Evolutionary conservation across 257 asterid genomes (phyloP), one percentile per base, ranked within the genome.

Genomic region (Scutellaria minor): DNA sequence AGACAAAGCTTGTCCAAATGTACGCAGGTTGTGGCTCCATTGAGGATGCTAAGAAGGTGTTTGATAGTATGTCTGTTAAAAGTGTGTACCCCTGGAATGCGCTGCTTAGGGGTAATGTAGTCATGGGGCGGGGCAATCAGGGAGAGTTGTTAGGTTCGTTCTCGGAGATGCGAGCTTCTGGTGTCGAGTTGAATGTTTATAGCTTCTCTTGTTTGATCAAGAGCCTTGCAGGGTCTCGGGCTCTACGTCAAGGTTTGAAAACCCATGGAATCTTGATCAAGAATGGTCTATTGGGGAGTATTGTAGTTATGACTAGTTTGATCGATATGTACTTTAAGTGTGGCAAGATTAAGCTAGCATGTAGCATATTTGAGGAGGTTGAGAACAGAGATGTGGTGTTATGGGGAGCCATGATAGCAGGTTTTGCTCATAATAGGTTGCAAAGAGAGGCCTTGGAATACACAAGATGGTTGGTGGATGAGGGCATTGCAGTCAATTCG

Each of bases 71-170:
- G 93, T 67, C 55, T 31, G 88, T 75, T 1, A 81, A 67, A 46
- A 89, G 90, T 73, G 95, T 94, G 47, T 89, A 87, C 52, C 90
- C 97, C 9, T 94, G 99, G 98, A 94, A 94, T 50, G 99, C 98
- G 1, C 80, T 91, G 76, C 97, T 91, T 44, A 85, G 96, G 88
- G 99, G 99, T 5, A 89, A 82, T 76, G 96, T 94, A 65, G 66
- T 91, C 54, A 37, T 80, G 82, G 99, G 99, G 44, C 80, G 83
- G 62, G 84, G 83, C 8, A 85, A 79, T 18, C 68, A 87, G 77
- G 66, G 63, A 2, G 93, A 90, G 18, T 85, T 85, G 9, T 58
- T 86, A 75, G 81, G 68, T 46, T 81, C 93, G 0, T 88, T 89
- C 71, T 76, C 66, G 15, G 93, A 88, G 71, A 94, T 92, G 99